These are phyloP conservation scores for Aspergillus funiculosus DNA, from an alignment of 495 filamentous ascomycete genomes.

Conservation along the genomic window DNA sequence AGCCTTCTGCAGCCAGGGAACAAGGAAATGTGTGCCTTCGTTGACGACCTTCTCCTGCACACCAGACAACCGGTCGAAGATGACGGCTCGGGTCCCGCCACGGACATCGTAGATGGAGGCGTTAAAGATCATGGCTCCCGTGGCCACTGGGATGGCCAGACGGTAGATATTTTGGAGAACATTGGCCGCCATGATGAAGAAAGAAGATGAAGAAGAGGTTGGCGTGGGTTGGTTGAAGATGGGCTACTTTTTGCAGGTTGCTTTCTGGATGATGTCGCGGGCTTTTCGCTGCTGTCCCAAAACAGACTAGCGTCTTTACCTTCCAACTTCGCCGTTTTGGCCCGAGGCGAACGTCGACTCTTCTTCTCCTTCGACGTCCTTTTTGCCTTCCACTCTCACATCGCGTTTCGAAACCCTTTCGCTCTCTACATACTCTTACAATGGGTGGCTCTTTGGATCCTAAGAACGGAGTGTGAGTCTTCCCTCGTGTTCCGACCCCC, in stretches of 20 bases:
- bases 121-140: constrained; percentile 57
- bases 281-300: constrained; percentile 42
- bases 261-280: constrained; percentile 26
- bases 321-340: constrained; percentile 34
- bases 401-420: constrained; percentile 17
- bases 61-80: constrained; percentile 91
- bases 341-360: constrained; percentile 24
- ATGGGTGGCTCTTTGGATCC: constrained; percentile 65
- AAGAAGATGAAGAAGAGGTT: background rate
- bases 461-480: constrained; percentile 66
- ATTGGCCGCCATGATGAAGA: constrained; percentile 53
- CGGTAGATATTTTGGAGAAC: constrained; percentile 59
- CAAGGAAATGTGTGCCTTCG: constrained; percentile 94
- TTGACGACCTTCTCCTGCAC: constrained; percentile 89
- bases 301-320: constrained; percentile 36
- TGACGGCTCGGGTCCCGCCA: constrained; percentile 88
- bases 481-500: constrained; percentile 14
- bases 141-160: constrained; percentile 62
- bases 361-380: constrained; percentile 25
- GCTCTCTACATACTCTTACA: constrained; percentile 34
- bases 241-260: constrained; percentile 6
- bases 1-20: constrained; percentile 92
- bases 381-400: constrained; percentile 22
- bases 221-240: constrained; percentile 13
- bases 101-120: constrained; percentile 93